A percentile compares a stretch with the other conserved stretches of the same genome.
Evolutionary conservation across 192 early-diverging fungal species (phyloP).

Genomic region (Mortierella antarctica): DNA sequence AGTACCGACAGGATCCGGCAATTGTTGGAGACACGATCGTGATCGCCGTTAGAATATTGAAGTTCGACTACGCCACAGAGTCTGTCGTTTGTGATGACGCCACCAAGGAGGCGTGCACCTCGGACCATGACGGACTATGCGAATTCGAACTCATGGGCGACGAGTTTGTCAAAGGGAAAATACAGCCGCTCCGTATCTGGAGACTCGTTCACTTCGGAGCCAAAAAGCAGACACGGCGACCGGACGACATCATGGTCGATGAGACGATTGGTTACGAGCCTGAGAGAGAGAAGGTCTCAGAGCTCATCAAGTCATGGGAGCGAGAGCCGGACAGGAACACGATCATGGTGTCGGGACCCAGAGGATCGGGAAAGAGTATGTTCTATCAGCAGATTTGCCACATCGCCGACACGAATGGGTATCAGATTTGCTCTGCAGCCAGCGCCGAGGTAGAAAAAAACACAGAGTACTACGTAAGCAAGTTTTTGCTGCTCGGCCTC

Average conservation of each 20-base stretch:
- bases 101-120: slow-evolving; percentile 52
- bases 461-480: slow-evolving; percentile 57
- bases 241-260: slow-evolving; percentile 30
- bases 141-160: slow-evolving; percentile 61
- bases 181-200: slow-evolving; percentile 51
- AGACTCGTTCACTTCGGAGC: slow-evolving; percentile 54
- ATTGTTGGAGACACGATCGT: slow-evolving; percentile 64
- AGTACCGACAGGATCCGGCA: slow-evolving; percentile 58
- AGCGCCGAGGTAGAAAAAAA: slow-evolving; percentile 59
- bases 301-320: slow-evolving; percentile 54
- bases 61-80: slow-evolving; percentile 56
- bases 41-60: slow-evolving; percentile 63
- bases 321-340: slow-evolving; percentile 49
- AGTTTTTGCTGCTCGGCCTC: slow-evolving; percentile 50
- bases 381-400: slow-evolving; percentile 57
- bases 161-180: slow-evolving; percentile 61
- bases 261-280: slow-evolving; percentile 59
- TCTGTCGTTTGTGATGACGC: slow-evolving; percentile 58
- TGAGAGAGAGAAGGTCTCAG: slow-evolving; percentile 48
- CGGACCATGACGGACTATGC: slow-evolving; percentile 44
- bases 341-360: slow-evolving; percentile 51
- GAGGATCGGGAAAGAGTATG: slow-evolving; percentile 60
- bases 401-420: slow-evolving; percentile 26
- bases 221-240: slow-evolving; percentile 27
- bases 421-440: slow-evolving; percentile 44